Percentiles rank a stretch among this genome's conserved stretches.
Evolutionary conservation across 1,284 basidiomycete genomes (phyloP).

Genomic region (Boletellus deceptivus): DNA sequence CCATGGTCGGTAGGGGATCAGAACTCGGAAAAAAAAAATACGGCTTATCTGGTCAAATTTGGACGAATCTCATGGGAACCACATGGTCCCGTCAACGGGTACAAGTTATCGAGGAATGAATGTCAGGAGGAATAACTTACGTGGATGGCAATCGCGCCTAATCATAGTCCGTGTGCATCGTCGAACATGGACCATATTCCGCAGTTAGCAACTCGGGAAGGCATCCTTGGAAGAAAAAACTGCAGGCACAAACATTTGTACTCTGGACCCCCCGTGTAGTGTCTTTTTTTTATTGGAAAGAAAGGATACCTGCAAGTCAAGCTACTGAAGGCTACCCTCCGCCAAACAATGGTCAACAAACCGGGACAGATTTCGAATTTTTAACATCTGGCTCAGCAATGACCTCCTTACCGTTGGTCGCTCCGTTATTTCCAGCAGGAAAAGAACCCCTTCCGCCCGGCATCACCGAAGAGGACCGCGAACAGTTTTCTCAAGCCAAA

Average conservation of each 20-base stretch:
- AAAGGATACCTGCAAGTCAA: no score
- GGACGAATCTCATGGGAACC: background rate
- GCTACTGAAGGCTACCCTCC: background rate
- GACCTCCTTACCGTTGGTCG: constrained; percentile 36
- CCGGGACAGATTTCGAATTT: constrained; percentile 4
- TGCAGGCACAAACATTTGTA: no score
- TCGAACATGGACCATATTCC: no score
- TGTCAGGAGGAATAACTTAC: no score
- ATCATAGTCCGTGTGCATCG: no score
- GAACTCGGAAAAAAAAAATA: background rate
- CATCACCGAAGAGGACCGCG: constrained; percentile 76
- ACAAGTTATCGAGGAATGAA: background rate
- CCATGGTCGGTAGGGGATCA: no score
- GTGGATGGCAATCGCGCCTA: no score
- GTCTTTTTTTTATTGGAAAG: no score
- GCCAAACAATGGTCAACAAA: constrained; percentile 20
- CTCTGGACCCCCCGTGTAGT: no score
- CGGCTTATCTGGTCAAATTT: background rate
- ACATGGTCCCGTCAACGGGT: background rate
- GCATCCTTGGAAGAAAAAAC: no score
- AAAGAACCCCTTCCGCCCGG: constrained; percentile 83
- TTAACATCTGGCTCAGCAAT: constrained; percentile 14
- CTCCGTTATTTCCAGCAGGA: constrained; percentile 55
- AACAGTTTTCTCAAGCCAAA: constrained; percentile 63
- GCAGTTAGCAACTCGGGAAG: no score